These are phyloP conservation scores for Wickerhamomyces bisporus DNA, from an alignment of 805 yeast species.

Conservation along the genomic window DNA sequence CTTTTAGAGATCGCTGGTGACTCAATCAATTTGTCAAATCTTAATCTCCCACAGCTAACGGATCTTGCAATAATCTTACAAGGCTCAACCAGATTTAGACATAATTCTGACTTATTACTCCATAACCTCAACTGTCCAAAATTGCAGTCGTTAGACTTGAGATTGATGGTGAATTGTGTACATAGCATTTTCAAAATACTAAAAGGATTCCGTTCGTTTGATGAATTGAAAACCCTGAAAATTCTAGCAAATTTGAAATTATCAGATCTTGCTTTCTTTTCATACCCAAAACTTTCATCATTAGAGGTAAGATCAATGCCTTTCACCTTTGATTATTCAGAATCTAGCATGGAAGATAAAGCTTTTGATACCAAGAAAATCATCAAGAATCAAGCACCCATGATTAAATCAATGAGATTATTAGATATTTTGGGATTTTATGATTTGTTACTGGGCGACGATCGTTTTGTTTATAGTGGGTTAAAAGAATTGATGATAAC, in stretches of 20 bases:
- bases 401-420: not conserved
- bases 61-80: not conserved
- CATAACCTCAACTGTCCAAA: not conserved
- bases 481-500: not conserved
- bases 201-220: not conserved
- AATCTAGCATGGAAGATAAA: not conserved
- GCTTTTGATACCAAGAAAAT: not conserved
- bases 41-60: conserved; percentile 2
- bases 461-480: not conserved
- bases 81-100: not conserved
- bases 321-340: not conserved
- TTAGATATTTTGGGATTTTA: not conserved
- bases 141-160: not conserved
- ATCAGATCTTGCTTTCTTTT: not conserved
- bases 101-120: not conserved
- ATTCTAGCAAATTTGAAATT: not conserved
- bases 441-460: not conserved
- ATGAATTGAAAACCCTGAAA: not conserved
- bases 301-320: not conserved
- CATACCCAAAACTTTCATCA: not conserved
- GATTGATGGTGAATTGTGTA: not conserved
- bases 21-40: not conserved
- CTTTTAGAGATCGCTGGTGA: conserved; percentile 1
- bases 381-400: not conserved
- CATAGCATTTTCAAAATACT: not conserved